Conservation (phyloP, 78 protist genomes). For the Dictyostelium discoideum region DNA sequence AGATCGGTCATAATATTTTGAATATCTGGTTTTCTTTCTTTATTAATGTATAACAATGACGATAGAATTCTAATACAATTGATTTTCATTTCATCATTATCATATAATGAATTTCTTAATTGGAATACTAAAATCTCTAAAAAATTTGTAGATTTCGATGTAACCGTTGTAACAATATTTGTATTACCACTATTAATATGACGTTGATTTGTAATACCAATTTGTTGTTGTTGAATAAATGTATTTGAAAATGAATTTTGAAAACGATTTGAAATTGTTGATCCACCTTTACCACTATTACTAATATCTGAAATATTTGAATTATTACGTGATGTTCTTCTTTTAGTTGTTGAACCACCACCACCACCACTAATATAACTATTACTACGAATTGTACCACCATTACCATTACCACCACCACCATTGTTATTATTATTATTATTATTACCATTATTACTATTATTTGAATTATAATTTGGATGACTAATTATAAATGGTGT, state of each 20-base stretch:
- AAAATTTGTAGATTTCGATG: background rate
- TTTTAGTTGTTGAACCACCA: background rate
- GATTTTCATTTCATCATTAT: constrained; percentile 48
- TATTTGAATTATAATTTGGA: background rate
- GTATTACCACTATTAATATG: background rate
- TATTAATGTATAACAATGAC: background rate
- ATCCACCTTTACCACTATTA: background rate
- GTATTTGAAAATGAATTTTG: background rate
- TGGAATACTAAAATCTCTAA: constrained; percentile 74
- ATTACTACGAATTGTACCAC: background rate
- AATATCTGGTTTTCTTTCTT: background rate
- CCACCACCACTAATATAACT: background rate
- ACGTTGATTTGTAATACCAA: background rate
- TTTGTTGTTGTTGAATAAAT: constrained; percentile 6
- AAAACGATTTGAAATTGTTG: background rate
- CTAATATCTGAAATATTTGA: background rate
- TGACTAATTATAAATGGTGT: background rate
- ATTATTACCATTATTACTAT: background rate
- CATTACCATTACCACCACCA: background rate
- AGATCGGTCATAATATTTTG: constrained; percentile 57
- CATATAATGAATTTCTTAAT: constrained; percentile 42
- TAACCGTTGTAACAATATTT: constrained; percentile 8
- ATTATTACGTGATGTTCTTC: background rate
- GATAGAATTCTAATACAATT: constrained; percentile 47
- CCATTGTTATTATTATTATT: background rate